Percentiles rank a stretch among this genome's conserved stretches.
Evolutionary conservation across 306 rosid genomes (phyloP).

Genomic region (Fragaria ananassa): DNA sequence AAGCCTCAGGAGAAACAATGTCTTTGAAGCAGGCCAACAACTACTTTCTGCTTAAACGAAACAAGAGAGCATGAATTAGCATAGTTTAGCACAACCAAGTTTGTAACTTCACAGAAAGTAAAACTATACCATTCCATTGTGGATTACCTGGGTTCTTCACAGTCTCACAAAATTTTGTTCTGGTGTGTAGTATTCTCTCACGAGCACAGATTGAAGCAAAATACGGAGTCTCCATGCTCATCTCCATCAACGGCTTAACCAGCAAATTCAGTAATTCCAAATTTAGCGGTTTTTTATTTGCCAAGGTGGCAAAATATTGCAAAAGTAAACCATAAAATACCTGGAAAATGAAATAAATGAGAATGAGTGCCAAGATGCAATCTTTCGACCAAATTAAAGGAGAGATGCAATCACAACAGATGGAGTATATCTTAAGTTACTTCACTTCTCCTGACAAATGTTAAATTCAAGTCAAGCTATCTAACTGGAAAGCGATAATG

Average conservation of each 20-base stretch:
- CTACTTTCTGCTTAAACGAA: conserved; percentile 56
- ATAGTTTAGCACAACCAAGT: conserved; percentile 11
- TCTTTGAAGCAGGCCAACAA: conserved; percentile 89
- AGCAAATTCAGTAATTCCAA: conserved; percentile 60
- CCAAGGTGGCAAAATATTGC: conserved; percentile 87
- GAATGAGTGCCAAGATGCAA: conserved; percentile 5
- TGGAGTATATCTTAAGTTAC: neutral
- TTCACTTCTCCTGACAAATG: neutral
- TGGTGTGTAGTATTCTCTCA: conserved; percentile 61
- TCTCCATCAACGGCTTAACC: conserved; percentile 83
- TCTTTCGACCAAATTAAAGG: neutral
- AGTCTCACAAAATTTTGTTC: conserved; percentile 59
- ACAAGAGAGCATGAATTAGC: conserved; percentile 18
- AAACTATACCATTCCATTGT: conserved; percentile 14
- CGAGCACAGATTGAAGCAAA: conserved; percentile 98
- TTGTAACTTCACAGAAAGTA: conserved; percentile 4
- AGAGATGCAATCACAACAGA: neutral
- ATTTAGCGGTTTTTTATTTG: conserved; percentile 63
- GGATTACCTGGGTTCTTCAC: conserved; percentile 67
- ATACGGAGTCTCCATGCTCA: conserved; percentile 83
- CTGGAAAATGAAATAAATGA: conserved; percentile 43
- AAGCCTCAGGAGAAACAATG: conserved; percentile 75
- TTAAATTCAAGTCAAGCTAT: no score
- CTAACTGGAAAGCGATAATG: neutral
- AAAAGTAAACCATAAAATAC: conserved; percentile 81